Evolutionary conservation across 202 grass and related monocot genomes (phyloP), one percentile per base, ranked within the genome.

Genomic region (Digitaria exilis): DNA sequence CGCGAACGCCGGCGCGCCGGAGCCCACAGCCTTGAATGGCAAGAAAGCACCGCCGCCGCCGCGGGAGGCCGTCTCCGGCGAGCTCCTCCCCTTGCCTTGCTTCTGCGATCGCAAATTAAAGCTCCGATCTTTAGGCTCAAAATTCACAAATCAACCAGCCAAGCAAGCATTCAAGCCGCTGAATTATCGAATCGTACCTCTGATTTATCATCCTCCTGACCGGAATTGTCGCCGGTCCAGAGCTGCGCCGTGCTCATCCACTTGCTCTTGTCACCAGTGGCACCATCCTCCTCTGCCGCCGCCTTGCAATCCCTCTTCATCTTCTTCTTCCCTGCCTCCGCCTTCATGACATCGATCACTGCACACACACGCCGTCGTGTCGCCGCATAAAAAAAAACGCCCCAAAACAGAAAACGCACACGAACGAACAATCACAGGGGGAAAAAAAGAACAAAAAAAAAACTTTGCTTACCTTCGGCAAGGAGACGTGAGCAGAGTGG

Each of bases 221-320:
- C 84, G 34, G 67, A 78, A 77, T n/a, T n/a, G n/a, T 84, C 75
- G 34, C 88, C 87, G 1, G 85, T 82, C 93, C 89, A 95, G 21
- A 95, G 82, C 82, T 94, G 92, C 26, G 87, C 87, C 7, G 92
- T 90, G 75, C 89, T 92, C 92, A 92, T 94, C 92, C 92, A 95
- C 58, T 81, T 88, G 82, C 86, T 95, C 82, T 92, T 95, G 81
- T 92, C 93, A 13, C 83, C 88, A 24, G 77, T 72, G 59, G 59
- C 64, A 29, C 17, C 43, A 8, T 86, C 89, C 31, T 94, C 86
- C 8, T 71, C 71, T 1, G 24, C 68, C 52, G 57, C 43, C 26
- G 13, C 57, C 25, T 46, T 34, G 13, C 48, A 80, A 75, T 87
- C 78, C 1, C 26, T 74, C 58, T 48, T 85, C 42, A 7, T 21